A percentile compares a stretch with the other conserved stretches of the same genome.
Conservation (phyloP, 2,329 filamentous ascomycete genomes). For the Bipolaris cookei region DNA sequence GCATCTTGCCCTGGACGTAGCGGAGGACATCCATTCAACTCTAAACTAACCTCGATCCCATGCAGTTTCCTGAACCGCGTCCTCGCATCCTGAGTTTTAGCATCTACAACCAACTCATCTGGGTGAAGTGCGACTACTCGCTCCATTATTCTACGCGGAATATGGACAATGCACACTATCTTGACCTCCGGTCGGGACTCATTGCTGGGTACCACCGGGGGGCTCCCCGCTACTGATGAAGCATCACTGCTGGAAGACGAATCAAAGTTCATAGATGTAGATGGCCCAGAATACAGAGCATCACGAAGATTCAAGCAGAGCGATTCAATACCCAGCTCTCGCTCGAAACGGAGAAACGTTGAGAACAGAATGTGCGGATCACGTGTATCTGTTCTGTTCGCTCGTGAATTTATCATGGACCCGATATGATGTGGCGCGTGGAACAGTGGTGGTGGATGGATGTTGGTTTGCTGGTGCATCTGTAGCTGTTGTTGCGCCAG, state of each 20-base stretch:
- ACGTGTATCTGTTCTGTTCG: not conserved
- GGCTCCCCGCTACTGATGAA: not conserved
- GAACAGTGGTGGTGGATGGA: constrained; percentile 1
- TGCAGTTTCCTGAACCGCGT: constrained; percentile 41
- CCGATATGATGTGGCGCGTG: not conserved
- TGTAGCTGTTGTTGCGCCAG: constrained; percentile 23
- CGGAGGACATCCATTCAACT: constrained; percentile 36
- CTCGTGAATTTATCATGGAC: not conserved
- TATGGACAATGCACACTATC: constrained; percentile 47
- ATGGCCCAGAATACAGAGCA: constrained; percentile 11
- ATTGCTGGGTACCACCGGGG: not conserved
- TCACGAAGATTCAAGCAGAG: constrained; percentile 45
- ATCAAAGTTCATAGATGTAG: not conserved
- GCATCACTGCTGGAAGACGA: constrained; percentile 1
- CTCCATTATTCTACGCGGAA: constrained; percentile 53
- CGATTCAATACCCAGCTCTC: constrained; percentile 45
- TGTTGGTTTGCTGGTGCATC: not conserved
- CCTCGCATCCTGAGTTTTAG: constrained; percentile 38
- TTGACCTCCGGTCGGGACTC: constrained; percentile 33
- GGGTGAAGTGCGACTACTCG: constrained; percentile 60
- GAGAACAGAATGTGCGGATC: constrained; percentile 28
- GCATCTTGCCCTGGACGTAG: not conserved
- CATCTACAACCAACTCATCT: constrained; percentile 55
- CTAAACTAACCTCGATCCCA: constrained; percentile 43
- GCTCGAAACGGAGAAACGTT: constrained; percentile 46